phyloP scores from a whole-genome alignment of 441 rosid species.

The Cnidoscolus chayamansa region DNA sequence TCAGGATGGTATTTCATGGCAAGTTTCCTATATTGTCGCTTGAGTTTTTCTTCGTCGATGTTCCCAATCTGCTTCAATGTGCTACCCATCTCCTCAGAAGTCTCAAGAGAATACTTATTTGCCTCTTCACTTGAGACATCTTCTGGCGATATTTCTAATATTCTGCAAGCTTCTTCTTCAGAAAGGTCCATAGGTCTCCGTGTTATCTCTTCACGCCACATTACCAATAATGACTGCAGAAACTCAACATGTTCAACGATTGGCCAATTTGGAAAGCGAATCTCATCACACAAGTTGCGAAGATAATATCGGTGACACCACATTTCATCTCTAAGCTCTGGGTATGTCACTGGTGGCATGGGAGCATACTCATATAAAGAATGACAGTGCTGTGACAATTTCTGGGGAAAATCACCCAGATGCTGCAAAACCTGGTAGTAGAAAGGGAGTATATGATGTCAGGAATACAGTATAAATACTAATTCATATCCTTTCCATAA shows the following conservation, averaged over 20 bases:
- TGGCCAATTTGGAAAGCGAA: slow-evolving; percentile 95
- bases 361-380: slow-evolving; percentile 96
- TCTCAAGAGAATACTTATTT: slow-evolving; percentile 37
- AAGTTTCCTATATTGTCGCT: slow-evolving; percentile 98
- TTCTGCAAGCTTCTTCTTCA: slow-evolving; percentile 98
- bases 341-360: slow-evolving; percentile 99
- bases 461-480: slow-evolving; percentile 20
- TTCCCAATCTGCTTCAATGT: slow-evolving; percentile 90
- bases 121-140: slow-evolving; percentile 64
- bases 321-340: slow-evolving; percentile 99
- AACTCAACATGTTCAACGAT: slow-evolving; percentile 99
- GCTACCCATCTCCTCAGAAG: slow-evolving; percentile 54
- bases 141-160: slow-evolving; percentile 82
- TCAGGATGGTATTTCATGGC: slow-evolving; percentile 99
- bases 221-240: slow-evolving; percentile 89
- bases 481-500: slow-evolving; percentile 12
- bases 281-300: slow-evolving; percentile 90
- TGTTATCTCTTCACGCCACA: slow-evolving; percentile 99
- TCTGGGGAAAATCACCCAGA: slow-evolving; percentile 98
- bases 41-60: slow-evolving; percentile 98
- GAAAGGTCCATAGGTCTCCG: slow-evolving; percentile 99
- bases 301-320: slow-evolving; percentile 99
- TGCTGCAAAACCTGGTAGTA: slow-evolving; percentile 91
- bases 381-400: slow-evolving; percentile 97
- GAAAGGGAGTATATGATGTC: not conserved